Evolutionary conservation across 176 grass and related monocot genomes (phyloP), one percentile per base, ranked within the genome.

Genomic region (Raddia guianensis): DNA sequence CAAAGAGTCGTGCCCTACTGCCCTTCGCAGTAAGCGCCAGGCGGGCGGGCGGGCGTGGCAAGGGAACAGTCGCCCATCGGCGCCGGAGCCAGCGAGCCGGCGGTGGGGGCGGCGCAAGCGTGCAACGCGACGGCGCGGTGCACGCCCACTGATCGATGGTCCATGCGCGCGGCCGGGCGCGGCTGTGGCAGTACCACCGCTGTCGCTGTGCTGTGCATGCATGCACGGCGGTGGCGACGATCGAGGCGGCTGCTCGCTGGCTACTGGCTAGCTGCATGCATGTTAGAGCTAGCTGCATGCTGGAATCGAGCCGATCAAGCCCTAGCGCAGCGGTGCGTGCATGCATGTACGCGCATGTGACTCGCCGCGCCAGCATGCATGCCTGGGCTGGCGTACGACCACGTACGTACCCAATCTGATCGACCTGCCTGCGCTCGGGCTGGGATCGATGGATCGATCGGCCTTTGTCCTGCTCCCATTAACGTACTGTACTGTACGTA

Each of bases 341-440:
- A 50, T 68, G 67, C 18, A 16, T 56, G 5, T 1, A 20, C 66
- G 49, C 67, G 19, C 67, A 77, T 35, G 79, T 61, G 79, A 81
- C 79, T 40, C 34, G 46, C 69, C 57, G 68, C 46, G 50, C 56
- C 79, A 50, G 68, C 46, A 19, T 37, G 79, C 18, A n/a, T 12
- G 12, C 6, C 37, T 40, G 37, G 37, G 37, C 37, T 2, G 37
- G 37, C 37, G 37, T 40, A 40, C 37, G 37, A 40, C 37, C 37
- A 40, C 37, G 37, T 56, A 14, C 6, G 16, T 56, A 14, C 33
- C 7, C 8, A 10, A 0, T 14, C 18, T 19, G 82, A 15, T 62
- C 9, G 53, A 70, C 70, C 82, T 83, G 62, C 51, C 82, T 83
- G 62, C 51, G 67, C 54, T 58, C 8, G 67, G 45, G 35, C 8